A percentile compares a stretch with the other conserved stretches of the same genome.
These are phyloP conservation scores for Xylariaceae sp. DNA, from an alignment of 2,329 filamentous ascomycete genomes.

Conservation along the genomic window DNA sequence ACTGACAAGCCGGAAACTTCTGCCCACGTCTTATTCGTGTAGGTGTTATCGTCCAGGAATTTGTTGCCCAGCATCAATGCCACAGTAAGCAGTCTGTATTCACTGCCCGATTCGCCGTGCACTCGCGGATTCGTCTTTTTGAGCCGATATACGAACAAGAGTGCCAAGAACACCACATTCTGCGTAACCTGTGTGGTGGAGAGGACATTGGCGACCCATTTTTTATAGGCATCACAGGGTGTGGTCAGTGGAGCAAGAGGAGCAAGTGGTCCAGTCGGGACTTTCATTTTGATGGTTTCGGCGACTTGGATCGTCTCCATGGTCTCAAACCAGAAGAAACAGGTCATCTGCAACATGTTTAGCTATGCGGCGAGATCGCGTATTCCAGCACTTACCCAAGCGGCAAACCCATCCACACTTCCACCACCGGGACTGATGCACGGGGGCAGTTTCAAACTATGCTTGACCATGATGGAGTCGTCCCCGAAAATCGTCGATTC, in stretches of 20 bases:
- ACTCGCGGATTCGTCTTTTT: conserved; percentile 87
- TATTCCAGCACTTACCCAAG: conserved; percentile 53
- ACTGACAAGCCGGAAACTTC: conserved; percentile 94
- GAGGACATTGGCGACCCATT: conserved; percentile 89
- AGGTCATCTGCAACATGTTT: conserved; percentile 65
- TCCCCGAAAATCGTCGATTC: conserved; percentile 32
- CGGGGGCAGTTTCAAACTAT: conserved; percentile 65
- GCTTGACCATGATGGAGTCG: conserved; percentile 46
- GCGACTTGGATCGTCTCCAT: conserved; percentile 72
- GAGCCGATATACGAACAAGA: conserved; percentile 88
- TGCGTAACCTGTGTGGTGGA: conserved; percentile 94
- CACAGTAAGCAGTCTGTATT: conserved; percentile 87
- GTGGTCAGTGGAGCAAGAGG: conserved; percentile 64
- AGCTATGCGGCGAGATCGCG: conserved; percentile 15
- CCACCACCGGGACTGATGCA: conserved; percentile 72
- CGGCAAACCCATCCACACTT: conserved; percentile 75
- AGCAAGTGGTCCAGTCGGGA: conserved; percentile 35
- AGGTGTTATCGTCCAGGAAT: conserved; percentile 97
- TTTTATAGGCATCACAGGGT: conserved; percentile 74
- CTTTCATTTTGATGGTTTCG: conserved; percentile 50
- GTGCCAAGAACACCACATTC: conserved; percentile 84
- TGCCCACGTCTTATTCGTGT: conserved; percentile 99
- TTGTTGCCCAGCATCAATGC: conserved; percentile 98
- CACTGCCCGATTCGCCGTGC: conserved; percentile 86
- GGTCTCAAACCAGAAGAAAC: conserved; percentile 95